A percentile compares a stretch with the other conserved stretches of the same genome.
phyloP scores from a whole-genome alignment of 495 filamentous ascomycete genomes.

The Margaritispora aquatica region DNA sequence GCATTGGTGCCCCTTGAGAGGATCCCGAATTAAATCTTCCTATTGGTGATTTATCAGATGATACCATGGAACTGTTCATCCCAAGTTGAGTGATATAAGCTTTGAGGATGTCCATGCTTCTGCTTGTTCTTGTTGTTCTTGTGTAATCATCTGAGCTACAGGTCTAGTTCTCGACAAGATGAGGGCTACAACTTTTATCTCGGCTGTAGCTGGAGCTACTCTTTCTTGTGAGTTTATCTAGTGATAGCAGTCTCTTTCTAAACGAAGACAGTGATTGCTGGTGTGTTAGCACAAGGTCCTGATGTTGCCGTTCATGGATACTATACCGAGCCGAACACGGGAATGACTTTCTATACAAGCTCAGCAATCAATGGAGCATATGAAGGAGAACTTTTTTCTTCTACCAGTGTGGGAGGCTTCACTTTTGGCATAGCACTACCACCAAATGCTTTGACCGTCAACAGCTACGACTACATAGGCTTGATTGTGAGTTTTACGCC shows the following conservation, averaged over 20 bases:
- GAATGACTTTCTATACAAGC: slow-evolving; percentile 23
- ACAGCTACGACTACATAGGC: slow-evolving; percentile 55
- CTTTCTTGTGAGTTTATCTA: slow-evolving; percentile 11
- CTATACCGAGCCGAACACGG: slow-evolving; percentile 22
- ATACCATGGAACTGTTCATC: not conserved
- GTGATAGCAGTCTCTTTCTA: not conserved
- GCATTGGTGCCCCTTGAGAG: slow-evolving; percentile 9
- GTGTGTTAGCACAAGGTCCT: slow-evolving; percentile 16
- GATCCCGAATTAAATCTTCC: not conserved
- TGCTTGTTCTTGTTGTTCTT: not conserved
- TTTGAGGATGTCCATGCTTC: not conserved
- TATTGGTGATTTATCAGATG: not conserved
- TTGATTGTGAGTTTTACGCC: slow-evolving; percentile 35
- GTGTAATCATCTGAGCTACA: not conserved
- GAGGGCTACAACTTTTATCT: slow-evolving; percentile 17
- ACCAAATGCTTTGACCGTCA: slow-evolving; percentile 37
- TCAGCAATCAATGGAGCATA: slow-evolving; percentile 9
- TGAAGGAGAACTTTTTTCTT: slow-evolving; percentile 6
- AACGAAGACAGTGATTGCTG: slow-evolving; percentile 4
- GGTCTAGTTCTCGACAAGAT: slow-evolving; percentile 15
- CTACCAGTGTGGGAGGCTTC: slow-evolving; percentile 27
- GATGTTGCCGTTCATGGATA: slow-evolving; percentile 15
- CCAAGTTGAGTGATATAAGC: slow-evolving; percentile 12
- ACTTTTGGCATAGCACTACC: slow-evolving; percentile 55
- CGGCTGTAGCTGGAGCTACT: slow-evolving; percentile 10